Evolutionary conservation across 495 filamentous ascomycete species (phyloP), one percentile per base, ranked within the genome.

Genomic region (Rostrohypoxylon terebratum): DNA sequence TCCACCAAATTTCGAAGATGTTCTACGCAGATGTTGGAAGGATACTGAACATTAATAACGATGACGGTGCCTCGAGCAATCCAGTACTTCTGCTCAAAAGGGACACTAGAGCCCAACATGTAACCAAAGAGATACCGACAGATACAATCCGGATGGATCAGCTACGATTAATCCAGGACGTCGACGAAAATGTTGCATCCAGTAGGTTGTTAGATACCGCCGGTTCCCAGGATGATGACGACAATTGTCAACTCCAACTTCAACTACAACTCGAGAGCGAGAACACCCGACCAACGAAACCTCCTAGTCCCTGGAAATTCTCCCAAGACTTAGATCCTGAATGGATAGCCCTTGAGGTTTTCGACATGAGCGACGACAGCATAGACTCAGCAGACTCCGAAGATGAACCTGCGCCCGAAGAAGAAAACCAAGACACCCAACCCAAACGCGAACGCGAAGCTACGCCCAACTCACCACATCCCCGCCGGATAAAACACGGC

Each of bases 21-120:
- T 98, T 99, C 79, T 99, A 98, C 72, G 95, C 96, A 13, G 93
- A 98, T 72, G 97, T 96, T 3, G 94, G 96, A 23, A 92, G 92
- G 76, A 94, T 99, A 16, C 86, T 99, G 36, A 97, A 96, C 64
- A 97, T 98, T 64, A 90, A 89, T 36, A 88, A 86, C 40, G 89
- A 93, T 33, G 89, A 89, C 4, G 85, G 87, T 7, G 92, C 93
- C 71, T 89, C 89, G 4, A 96, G 93, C 73, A 96, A 90, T 67
- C 94, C 96, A 0, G 89, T 98, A 0, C 83, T 99, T 8, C 81
- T 99, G 0, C 80, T 99, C 28, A 97, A 97, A 75, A 85, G 96
- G 74, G 94, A 98, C 75, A 66, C 89, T 4, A 90, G 92, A 70
- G 93, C 94, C 44, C 75, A 87, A 33, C 89, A 92, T 1, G 91